Evolutionary conservation across 345 rosid genomes (phyloP).

Genomic region (Erucastrum elatum): DNA sequence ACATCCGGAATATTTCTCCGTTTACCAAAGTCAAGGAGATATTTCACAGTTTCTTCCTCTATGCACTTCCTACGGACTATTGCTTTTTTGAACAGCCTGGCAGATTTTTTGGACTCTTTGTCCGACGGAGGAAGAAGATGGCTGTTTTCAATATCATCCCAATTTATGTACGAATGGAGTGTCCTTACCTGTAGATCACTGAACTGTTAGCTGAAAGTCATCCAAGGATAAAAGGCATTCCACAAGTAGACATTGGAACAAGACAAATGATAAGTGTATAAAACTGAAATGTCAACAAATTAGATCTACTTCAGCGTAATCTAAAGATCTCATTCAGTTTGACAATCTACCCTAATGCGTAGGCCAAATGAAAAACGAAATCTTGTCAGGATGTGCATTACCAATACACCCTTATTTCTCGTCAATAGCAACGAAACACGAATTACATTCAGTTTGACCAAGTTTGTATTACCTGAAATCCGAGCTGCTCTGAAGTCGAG

Average conservation of each 20-base stretch:
- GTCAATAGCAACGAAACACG: not conserved
- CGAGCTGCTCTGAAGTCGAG: conserved; percentile 72
- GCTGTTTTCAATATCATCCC: conserved; percentile 86
- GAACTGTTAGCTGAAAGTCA: conserved; percentile 20
- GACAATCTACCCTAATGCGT: conserved; percentile 12
- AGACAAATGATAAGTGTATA: conserved; percentile 4
- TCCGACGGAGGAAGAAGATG: conserved; percentile 57
- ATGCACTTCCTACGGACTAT: conserved; percentile 71
- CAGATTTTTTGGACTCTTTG: conserved; percentile 73
- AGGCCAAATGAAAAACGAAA: conserved; percentile 9
- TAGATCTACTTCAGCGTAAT: not conserved
- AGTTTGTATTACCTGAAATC: conserved; percentile 60
- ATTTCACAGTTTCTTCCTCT: conserved; percentile 62
- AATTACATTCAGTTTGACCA: conserved; percentile 17
- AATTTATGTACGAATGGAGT: conserved; percentile 70
- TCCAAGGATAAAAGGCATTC: conserved; percentile 17
- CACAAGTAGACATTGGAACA: conserved; percentile 24
- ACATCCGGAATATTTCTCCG: conserved; percentile 81
- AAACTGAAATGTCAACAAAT: conserved; percentile 3
- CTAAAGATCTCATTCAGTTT: not conserved
- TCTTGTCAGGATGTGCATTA: not conserved
- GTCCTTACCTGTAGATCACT: conserved; percentile 72
- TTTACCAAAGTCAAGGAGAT: conserved; percentile 98
- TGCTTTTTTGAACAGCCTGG: conserved; percentile 81
- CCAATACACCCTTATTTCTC: not conserved